Conservation (phyloP, 805 yeast genomes). For the Isabelozyma gotoi region DNA sequence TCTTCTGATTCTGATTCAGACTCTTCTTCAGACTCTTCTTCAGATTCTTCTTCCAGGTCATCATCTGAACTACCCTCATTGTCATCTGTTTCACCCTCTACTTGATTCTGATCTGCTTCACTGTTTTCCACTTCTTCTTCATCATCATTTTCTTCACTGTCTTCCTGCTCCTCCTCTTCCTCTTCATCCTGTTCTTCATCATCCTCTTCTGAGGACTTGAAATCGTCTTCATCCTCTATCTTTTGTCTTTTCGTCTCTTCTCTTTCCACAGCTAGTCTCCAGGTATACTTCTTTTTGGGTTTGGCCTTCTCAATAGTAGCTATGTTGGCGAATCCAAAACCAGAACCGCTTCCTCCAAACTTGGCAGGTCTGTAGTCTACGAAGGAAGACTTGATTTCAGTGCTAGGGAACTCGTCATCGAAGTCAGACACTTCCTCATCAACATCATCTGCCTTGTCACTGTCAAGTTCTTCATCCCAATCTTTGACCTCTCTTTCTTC, state of each 20-base stretch:
- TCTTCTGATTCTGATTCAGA: slow-evolving; percentile 20
- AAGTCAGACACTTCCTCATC: slow-evolving; percentile 19
- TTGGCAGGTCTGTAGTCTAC: slow-evolving; percentile 70
- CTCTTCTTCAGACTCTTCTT: slow-evolving; percentile 29
- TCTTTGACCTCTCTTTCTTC: slow-evolving; percentile 65
- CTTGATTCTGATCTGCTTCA: slow-evolving; percentile 15
- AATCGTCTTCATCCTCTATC: slow-evolving; percentile 64
- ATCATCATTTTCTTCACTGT: slow-evolving; percentile 17
- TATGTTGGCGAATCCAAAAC: slow-evolving; percentile 65
- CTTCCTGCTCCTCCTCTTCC: slow-evolving; percentile 11
- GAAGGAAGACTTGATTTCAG: slow-evolving; percentile 40
- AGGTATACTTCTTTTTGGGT: slow-evolving; percentile 60
- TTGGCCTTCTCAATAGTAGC: slow-evolving; percentile 41
- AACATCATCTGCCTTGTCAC: slow-evolving; percentile 10
- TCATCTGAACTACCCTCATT: slow-evolving; percentile 28
- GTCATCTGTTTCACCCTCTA: slow-evolving; percentile 27
- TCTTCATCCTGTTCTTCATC: slow-evolving; percentile 17
- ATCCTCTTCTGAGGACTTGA: slow-evolving; percentile 38
- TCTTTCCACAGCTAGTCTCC: slow-evolving; percentile 51
- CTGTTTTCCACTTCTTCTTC: slow-evolving; percentile 7
- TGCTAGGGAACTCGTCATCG: slow-evolving; percentile 11
- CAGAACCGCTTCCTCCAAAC: slow-evolving; percentile 61
- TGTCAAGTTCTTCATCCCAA: slow-evolving; percentile 48
- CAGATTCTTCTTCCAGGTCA: slow-evolving; percentile 27
- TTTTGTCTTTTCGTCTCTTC: slow-evolving; percentile 37